phyloP scores from a whole-genome alignment of 306 rosid species.

The Cucumis sativus region DNA sequence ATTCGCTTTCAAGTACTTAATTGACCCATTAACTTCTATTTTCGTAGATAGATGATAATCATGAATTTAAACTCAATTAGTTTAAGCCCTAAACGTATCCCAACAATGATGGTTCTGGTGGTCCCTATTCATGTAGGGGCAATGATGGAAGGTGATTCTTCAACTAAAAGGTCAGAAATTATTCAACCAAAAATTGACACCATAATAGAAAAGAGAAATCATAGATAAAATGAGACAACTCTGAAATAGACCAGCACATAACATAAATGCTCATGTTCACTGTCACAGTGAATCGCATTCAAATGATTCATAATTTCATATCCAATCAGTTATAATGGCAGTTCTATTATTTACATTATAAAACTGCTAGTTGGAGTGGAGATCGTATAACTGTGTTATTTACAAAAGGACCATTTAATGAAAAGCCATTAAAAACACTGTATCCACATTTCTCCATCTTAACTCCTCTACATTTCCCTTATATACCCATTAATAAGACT shows the following conservation, averaged over 20 bases:
- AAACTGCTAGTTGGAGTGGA: conserved; percentile 30
- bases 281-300: not conserved
- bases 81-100: too few species aligned
- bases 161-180: too few species aligned
- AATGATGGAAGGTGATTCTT: not conserved
- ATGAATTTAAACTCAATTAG: too few species aligned
- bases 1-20: too few species aligned
- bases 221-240: not conserved
- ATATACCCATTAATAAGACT: conserved; percentile 38
- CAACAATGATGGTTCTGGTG: not conserved
- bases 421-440: not conserved
- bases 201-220: not conserved
- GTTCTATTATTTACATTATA: conserved; percentile 49
- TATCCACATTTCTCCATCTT: not conserved
- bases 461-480: conserved; percentile 43
- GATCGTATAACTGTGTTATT: conserved; percentile 31
- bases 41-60: too few species aligned
- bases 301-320: not conserved
- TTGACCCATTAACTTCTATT: too few species aligned
- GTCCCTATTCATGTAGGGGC: not conserved
- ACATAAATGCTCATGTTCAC: not conserved
- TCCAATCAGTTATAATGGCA: conserved; percentile 1
- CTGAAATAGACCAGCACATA: not conserved
- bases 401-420: conserved; percentile 31
- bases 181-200: too few species aligned